Evolutionary conservation across 2,329 filamentous ascomycete species (phyloP), one percentile per base, ranked within the genome.

Genomic region (Aspergillus tubingensis): DNA sequence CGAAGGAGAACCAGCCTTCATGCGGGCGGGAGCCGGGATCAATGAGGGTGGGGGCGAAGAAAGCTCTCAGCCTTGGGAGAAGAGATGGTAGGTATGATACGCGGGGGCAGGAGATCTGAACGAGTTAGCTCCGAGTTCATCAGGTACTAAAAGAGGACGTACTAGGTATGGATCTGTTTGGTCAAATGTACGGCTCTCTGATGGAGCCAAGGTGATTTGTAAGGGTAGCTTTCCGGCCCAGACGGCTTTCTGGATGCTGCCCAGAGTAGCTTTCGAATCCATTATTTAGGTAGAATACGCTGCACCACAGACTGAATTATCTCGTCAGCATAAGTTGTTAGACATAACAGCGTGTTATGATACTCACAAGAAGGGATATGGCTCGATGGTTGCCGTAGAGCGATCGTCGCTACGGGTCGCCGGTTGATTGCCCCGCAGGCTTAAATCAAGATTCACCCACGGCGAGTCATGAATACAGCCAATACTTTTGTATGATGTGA

Each of bases 81-180:
- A 91, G 80, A 51, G 90, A 83, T 5, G 87, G 86, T 1, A 91
- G 80, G 76, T 91, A 91, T 8, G 87, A 89, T 38, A 91, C 77
- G 25, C 89, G 84, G 5, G 87, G 86, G 57, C 82, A 83, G 50
- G 86, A 83, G 62, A 90, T 81, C 81, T 86, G 64, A 19, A 57
- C 43, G 19, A 50, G 36, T 62, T 49, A 58, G 39, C 15, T 54
- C 21, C 21, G 7, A 8, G 25, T 21, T 23, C 7, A 27, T 44
- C 3, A 32, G 17, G 38, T 19, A 43, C 8, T 10, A 19, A 15
- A 23, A 17, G 41, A 15, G 32, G 43, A 67, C 70, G 58, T 77
- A 86, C 85, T 65, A 88, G 71, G 67, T 88, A 89, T 21, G 85
- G 80, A 64, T 87, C 84, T 15, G 82, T 83, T 44, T 85, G 76